phyloP scores from a whole-genome alignment of 108 stramenopile genomes.

The Fragilariopsis cylindrus region DNA sequence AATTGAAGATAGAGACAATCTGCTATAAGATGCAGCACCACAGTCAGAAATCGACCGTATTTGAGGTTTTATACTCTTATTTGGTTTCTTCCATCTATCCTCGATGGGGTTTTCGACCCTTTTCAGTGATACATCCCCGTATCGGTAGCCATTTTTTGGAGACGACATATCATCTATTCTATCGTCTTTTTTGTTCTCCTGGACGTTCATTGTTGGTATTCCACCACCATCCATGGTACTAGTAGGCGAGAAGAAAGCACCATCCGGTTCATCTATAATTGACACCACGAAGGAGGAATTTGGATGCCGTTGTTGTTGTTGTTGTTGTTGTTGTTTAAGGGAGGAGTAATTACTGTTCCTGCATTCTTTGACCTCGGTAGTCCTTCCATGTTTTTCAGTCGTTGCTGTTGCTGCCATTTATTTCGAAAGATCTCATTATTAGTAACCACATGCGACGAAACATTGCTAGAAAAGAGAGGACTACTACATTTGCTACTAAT shows the following conservation, averaged over 20 bases:
- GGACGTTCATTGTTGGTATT: too few species aligned
- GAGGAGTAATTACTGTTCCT: not conserved
- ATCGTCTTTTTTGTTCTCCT: too few species aligned
- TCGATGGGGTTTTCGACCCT: not conserved
- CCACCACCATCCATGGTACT: too few species aligned
- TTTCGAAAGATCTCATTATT: too few species aligned
- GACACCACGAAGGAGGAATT: constrained; percentile 3
- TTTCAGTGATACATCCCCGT: constrained; percentile 4
- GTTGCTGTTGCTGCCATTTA: not conserved
- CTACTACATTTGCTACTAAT: not conserved
- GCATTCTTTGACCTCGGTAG: not conserved
- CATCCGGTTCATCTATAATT: not conserved
- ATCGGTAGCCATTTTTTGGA: not conserved
- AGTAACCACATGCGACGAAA: too few species aligned
- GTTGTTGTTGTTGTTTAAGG: not conserved
- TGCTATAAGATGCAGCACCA: too few species aligned
- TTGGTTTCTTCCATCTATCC: constrained; percentile 3
- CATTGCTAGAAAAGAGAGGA: not conserved
- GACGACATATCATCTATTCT: not conserved
- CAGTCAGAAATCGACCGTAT: too few species aligned
- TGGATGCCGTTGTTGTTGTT: not conserved
- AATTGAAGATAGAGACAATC: too few species aligned
- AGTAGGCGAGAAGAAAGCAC: not conserved
- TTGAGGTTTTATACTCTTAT: not conserved
- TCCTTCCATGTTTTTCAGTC: not conserved